These are phyloP conservation scores for Earliella scabrosa DNA, from an alignment of 1,284 basidiomycete species.

Conservation along the genomic window DNA sequence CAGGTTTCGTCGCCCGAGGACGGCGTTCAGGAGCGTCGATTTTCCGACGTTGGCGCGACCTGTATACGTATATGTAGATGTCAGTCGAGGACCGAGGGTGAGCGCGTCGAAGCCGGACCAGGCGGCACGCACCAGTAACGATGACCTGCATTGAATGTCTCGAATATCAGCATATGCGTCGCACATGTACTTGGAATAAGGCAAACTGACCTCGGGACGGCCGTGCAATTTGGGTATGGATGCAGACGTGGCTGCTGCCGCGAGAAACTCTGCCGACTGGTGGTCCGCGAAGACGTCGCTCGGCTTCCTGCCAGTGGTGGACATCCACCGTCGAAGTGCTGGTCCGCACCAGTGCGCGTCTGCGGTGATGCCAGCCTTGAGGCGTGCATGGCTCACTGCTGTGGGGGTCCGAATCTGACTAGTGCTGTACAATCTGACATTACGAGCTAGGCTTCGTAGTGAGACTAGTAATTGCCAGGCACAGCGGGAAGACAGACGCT, in stretches of 20 bases:
- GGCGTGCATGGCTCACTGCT: no score
- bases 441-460: no score
- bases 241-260: slow-evolving; percentile 42
- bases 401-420: no score
- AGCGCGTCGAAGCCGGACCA: no score
- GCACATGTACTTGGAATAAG: no score
- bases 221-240: slow-evolving; percentile 49
- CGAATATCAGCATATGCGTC: not conserved
- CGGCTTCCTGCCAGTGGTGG: not conserved
- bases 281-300: slow-evolving; percentile 39
- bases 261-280: slow-evolving; percentile 48
- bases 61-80: slow-evolving; percentile 13
- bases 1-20: slow-evolving; percentile 60
- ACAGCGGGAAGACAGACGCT: no score
- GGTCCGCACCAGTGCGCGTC: not conserved
- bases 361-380: no score
- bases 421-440: no score
- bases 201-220: slow-evolving; percentile 56
- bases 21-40: slow-evolving; percentile 71
- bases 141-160: slow-evolving; percentile 30
- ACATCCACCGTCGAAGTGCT: slow-evolving; percentile 8
- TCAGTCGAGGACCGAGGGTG: not conserved
- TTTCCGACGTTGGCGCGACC: slow-evolving; percentile 72
- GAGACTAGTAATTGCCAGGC: no score
- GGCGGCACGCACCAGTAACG: slow-evolving; percentile 34